phyloP scores from a whole-genome alignment of 164 flowering plant genomes.

The Sedum album region DNA sequence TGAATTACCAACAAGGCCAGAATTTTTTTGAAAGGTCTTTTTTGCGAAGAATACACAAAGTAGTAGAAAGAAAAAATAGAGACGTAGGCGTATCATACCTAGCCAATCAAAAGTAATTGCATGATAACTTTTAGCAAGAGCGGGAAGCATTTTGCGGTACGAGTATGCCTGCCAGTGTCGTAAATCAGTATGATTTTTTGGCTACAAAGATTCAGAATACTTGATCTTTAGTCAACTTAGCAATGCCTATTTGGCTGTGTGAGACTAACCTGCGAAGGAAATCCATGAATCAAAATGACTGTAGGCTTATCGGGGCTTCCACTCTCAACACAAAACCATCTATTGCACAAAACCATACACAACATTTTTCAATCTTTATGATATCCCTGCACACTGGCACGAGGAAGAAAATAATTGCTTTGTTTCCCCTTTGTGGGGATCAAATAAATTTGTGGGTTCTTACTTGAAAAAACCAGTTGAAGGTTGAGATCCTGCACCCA shows the following conservation, averaged over 20 bases:
- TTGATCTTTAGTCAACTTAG: not conserved
- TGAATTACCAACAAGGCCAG: not conserved
- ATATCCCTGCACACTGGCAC: too few relatives aligned
- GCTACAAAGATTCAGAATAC: not conserved
- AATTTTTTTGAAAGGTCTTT: too few relatives aligned
- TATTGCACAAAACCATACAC: slow-evolving; percentile 47
- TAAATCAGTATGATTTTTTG: not conserved
- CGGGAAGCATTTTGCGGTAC: slow-evolving; percentile 74
- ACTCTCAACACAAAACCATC: slow-evolving; percentile 94
- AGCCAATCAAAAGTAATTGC: slow-evolving; percentile 91
- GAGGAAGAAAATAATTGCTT: too few relatives aligned
- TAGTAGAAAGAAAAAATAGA: not conserved
- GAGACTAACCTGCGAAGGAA: slow-evolving; percentile 81
- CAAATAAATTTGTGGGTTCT: slow-evolving; percentile 11
- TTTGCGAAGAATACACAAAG: too few relatives aligned
- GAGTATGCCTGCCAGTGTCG: slow-evolving; percentile 67
- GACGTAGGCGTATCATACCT: slow-evolving; percentile 33
- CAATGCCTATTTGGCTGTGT: not conserved
- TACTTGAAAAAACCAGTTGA: slow-evolving; percentile 75
- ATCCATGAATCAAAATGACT: slow-evolving; percentile 72
- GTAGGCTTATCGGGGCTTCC: slow-evolving; percentile 59
- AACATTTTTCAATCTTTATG: slow-evolving; percentile 43
- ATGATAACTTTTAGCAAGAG: slow-evolving; percentile 60
- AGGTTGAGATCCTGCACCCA: slow-evolving; percentile 72
- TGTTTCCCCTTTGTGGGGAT: too few relatives aligned